Base-by-base conservation (phyloP, 228 moss, liverwort and hornwort species). In the Sphagnum fallax region DNA sequence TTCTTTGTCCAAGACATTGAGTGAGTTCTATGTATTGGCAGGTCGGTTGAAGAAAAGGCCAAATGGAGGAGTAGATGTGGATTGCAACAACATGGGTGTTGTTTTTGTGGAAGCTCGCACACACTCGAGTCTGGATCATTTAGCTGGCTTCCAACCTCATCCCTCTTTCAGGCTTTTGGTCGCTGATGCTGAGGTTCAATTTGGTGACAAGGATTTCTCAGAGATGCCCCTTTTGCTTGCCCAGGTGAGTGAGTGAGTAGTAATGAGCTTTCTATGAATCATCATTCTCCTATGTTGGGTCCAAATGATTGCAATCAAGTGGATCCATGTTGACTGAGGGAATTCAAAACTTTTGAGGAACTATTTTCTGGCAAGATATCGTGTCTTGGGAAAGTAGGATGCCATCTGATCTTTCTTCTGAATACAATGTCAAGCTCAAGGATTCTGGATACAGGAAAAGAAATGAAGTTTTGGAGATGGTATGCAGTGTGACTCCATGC, bases 61-160 rank as follows among this genome's bases (percentile, higher is more conserved):
- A 6, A 71, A 75, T 63, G 73, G 76, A 4, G 83, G 76, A 15
- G 48, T 78, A 15, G 73, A 79, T 55, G 72, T 83, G 16, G 71
- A 71, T 11, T 73, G 77, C 75, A 70, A n/a, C n/a, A 61, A 62
- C 63, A 53, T 61, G 49, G 72, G 72, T 5, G 76, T 71, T 12
- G 73, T 71, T 32, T 69, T 83, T 47, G 16, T 73, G 53, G 79
- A 83, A 10, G 83, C 70, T 11, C 13, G 8, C 15, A 62, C 75
- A 18, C 61, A 70, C 10, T 73, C 60, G 2, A 60, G 4, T 13
- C 70, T 71, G 6, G 49, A 62, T 9, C 47, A 16, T 60, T 71
- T 77, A 15, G 67, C 68, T 16, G 76, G 60, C 10, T 79, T 69
- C 67, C 83, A 83, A 65, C 83, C 79, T 5, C 57, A 64, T 51